Evolutionary conservation across 495 filamentous ascomycete species (phyloP).

Genomic region (Saxophila tyrrhenica): DNA sequence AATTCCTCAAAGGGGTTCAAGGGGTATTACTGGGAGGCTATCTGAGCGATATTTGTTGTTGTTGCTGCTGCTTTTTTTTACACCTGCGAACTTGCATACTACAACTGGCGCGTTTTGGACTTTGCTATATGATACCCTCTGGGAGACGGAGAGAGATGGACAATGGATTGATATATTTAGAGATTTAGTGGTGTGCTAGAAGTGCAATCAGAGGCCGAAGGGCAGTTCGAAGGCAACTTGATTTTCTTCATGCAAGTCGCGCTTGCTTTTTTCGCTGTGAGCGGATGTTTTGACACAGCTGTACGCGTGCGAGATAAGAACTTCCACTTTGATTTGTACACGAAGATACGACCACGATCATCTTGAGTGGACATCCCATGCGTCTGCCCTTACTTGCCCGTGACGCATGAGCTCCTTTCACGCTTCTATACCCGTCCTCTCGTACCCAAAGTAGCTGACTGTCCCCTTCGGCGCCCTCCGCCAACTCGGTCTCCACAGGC

Average conservation of each 20-base stretch:
- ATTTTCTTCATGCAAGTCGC: neutral
- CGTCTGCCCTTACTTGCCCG: too few species aligned
- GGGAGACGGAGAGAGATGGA: neutral
- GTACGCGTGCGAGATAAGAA: neutral
- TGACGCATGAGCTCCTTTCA: too few species aligned
- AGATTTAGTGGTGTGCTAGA: too few species aligned
- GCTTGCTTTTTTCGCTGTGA: neutral
- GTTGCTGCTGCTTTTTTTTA: neutral
- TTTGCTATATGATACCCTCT: neutral
- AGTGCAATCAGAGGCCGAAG: too few species aligned
- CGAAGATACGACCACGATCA: too few species aligned
- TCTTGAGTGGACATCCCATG: too few species aligned
- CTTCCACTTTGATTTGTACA: neutral
- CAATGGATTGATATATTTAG: too few species aligned
- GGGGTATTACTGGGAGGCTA: constrained; percentile 3
- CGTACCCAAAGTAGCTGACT: too few species aligned
- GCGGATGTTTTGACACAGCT: neutral
- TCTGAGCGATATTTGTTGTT: constrained; percentile 1
- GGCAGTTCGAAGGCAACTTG: too few species aligned
- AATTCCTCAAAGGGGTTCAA: neutral
- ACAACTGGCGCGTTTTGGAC: too few species aligned
- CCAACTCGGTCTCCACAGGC: neutral
- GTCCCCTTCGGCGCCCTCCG: neutral
- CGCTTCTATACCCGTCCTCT: too few species aligned
- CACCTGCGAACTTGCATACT: too few species aligned